Evolutionary conservation across 1,284 basidiomycete genomes (phyloP).

Genomic region (Melampsora abietis-canadensis): DNA sequence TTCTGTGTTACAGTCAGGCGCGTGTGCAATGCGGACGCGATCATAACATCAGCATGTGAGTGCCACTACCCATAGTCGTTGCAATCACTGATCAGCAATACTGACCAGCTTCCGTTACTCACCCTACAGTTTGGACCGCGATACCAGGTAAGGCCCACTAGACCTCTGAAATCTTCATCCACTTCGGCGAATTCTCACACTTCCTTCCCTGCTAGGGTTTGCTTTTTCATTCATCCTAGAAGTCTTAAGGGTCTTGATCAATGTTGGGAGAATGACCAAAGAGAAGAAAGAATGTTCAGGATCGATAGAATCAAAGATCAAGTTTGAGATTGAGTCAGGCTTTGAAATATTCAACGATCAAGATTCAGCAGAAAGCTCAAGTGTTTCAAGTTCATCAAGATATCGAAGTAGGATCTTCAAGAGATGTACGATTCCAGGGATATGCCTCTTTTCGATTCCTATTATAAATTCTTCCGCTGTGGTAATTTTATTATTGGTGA

Average conservation of each 20-base stretch:
- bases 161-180: too few relatives aligned
- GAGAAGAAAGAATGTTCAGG: background rate
- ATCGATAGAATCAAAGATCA: background rate
- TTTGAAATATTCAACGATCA: background rate
- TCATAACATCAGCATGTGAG: constrained; percentile 5
- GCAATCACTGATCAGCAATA: too few relatives aligned
- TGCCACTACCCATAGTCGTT: background rate
- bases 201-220: background rate
- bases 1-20: background rate
- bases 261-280: background rate
- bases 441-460: background rate
- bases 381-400: background rate
- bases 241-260: constrained; percentile 4
- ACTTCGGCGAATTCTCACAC: background rate
- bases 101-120: too few relatives aligned
- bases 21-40: background rate
- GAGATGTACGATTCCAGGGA: background rate
- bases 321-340: background rate
- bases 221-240: background rate
- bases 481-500: background rate
- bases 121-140: background rate
- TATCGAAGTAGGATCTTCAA: background rate
- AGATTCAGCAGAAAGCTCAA: background rate
- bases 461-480: background rate
- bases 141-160: background rate